Evolutionary conservation across 2,329 filamentous ascomycete species (phyloP), one percentile per base, ranked within the genome.

Genomic region (Dichotomopilus funicola): DNA sequence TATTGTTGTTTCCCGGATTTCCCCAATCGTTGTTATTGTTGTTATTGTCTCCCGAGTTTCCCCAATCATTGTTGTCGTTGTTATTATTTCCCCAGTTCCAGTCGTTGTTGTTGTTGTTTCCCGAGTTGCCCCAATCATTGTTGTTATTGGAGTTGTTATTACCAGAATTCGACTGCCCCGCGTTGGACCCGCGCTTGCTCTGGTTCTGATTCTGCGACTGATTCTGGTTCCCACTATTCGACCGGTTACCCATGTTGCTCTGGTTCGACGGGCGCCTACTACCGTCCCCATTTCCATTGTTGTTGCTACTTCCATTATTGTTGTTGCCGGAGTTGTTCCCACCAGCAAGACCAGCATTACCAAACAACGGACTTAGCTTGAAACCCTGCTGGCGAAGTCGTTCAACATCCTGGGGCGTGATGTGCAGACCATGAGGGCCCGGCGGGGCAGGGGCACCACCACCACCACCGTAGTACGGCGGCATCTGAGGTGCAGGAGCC

Each of bases 331-430:
- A 2, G 6, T 41, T 54, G 13, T 41, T 44, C 44, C 45, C 43
- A 33, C 41, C 2, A 2, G 34, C 44, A 4, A 6, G 1, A 36
- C 35, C 49, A 6, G 27, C 13, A 33, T 10, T 5, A 8, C 35
- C 49, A 11, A 44, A 31, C n/a, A 54, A 47, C 9, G 56, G 53
- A 35, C 37, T 47, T 31, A 56, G 51, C 10, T 11, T 5, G 12
- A 52, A 58, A 33, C 56, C 52, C 7, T 48, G 19, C 19, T 27
- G 19, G 3, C 19, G 19, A 27, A 27, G 31, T 3, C 45, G 52
- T 5, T 31, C 42, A 5, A 49, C 49, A 38, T 19, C 40, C 5
- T 44, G 43, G 2, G 37, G 36, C 12, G 34, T 19, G 36, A 2
- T 38, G 1, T 50, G 49, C 27, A 37, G 47, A 43, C 35, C 50